Percentiles rank a stretch among this genome's conserved stretches.
phyloP scores from a whole-genome alignment of 371 early-diverging fungal species.

The Encephalitozoon cuniculi region DNA sequence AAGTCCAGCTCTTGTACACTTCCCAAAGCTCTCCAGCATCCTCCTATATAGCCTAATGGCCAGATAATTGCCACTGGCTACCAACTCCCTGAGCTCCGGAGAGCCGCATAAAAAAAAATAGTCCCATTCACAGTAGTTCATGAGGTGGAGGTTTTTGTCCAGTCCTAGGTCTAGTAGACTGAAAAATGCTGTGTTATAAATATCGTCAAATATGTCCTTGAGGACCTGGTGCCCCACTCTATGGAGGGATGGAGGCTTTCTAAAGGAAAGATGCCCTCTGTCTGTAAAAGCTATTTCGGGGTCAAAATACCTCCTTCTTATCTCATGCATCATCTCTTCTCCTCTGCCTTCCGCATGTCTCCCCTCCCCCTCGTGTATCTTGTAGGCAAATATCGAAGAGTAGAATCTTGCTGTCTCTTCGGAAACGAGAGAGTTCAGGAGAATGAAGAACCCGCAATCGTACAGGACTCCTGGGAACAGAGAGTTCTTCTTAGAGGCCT shows the following conservation, averaged over 20 bases:
- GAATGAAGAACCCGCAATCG: slow-evolving; percentile 33
- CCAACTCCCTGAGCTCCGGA: not conserved
- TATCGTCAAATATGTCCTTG: slow-evolving; percentile 25
- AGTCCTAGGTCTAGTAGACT: slow-evolving; percentile 14
- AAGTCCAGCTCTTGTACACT: not conserved
- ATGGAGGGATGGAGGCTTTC: not conserved
- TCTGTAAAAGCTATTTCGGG: slow-evolving; percentile 36
- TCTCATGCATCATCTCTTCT: slow-evolving; percentile 30
- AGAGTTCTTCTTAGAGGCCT: not conserved
- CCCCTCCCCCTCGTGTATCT: not conserved
- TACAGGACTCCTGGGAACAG: slow-evolving; percentile 5
- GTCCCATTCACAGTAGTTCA: slow-evolving; percentile 22
- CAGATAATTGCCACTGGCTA: not conserved
- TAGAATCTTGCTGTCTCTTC: slow-evolving; percentile 26
- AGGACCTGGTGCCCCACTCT: not conserved
- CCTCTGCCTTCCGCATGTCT: not conserved
- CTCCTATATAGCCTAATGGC: not conserved
- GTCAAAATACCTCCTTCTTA: slow-evolving; percentile 41
- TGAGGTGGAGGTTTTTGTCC: not conserved
- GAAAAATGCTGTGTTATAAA: slow-evolving; percentile 11
- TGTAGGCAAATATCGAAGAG: slow-evolving; percentile 19
- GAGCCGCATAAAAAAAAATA: slow-evolving; percentile 1
- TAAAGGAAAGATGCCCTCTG: slow-evolving; percentile 19
- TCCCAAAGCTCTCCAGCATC: not conserved
- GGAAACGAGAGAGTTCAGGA: slow-evolving; percentile 21